phyloP scores from a whole-genome alignment of 257 asterid species.

The Solanum medicagineum region DNA sequence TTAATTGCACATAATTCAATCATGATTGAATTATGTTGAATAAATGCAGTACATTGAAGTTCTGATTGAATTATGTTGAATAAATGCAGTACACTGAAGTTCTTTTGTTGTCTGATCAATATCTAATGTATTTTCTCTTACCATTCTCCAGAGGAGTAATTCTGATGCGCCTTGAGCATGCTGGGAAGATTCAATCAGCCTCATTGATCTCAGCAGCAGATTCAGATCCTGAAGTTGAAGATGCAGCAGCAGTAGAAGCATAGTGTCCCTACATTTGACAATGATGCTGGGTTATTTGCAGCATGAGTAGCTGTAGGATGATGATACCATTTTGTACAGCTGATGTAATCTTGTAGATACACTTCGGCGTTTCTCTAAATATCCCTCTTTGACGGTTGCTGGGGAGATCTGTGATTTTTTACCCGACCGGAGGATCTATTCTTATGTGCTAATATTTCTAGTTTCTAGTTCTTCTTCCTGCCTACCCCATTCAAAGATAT shows the following conservation, averaged over 20 bases:
- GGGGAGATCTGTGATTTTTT: neutral
- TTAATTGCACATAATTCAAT: neutral
- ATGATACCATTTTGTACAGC: neutral
- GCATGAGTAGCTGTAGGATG: neutral
- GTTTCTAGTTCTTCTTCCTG: neutral
- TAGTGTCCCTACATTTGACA: neutral
- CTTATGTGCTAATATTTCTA: neutral
- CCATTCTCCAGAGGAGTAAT: conserved; percentile 66
- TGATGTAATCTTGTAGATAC: neutral
- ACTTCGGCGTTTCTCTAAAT: neutral
- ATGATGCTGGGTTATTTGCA: neutral
- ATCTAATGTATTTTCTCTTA: neutral
- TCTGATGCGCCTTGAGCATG: conserved; percentile 88
- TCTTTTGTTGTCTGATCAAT: neutral
- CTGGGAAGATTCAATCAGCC: conserved; percentile 90
- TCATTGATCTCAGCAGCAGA: conserved; percentile 76
- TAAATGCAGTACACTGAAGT: neutral
- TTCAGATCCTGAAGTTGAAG: conserved; percentile 38
- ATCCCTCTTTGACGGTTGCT: neutral
- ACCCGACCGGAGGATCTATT: neutral
- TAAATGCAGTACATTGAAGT: neutral
- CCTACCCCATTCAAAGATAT: neutral
- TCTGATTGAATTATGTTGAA: neutral
- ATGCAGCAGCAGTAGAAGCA: conserved; percentile 35
- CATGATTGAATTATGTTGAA: neutral